phyloP scores from a whole-genome alignment of 2,329 filamentous ascomycete genomes.

The Incumbomyces lentus region DNA sequence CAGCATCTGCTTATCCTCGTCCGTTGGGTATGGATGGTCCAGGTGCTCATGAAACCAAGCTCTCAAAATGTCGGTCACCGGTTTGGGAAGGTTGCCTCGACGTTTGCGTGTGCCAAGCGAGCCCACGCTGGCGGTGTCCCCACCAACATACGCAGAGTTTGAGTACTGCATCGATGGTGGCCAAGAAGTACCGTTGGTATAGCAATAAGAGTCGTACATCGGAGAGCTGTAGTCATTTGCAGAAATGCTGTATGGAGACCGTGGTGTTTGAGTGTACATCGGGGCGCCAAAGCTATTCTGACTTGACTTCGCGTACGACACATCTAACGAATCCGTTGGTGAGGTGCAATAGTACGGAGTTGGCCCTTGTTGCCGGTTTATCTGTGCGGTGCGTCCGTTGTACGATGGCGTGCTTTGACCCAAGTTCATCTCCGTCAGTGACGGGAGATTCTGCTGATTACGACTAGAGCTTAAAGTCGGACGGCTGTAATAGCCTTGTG shows the following conservation, averaged over 20 bases:
- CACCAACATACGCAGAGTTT: constrained; percentile 10
- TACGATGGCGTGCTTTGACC: constrained; percentile 1
- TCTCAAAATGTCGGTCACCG: constrained; percentile 70
- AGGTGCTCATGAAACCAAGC: constrained; percentile 71
- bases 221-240: not conserved
- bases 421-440: constrained; percentile 4
- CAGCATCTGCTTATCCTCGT: constrained; percentile 76
- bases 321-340: constrained; percentile 14
- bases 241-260: not conserved
- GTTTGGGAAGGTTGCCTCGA: constrained; percentile 80
- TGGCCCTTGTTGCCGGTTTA: not conserved
- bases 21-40: constrained; percentile 73
- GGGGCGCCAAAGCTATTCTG: not conserved
- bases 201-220: constrained; percentile 1
- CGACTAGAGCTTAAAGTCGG: not conserved
- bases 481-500: constrained; percentile 5
- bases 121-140: constrained; percentile 29
- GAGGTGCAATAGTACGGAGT: not conserved
- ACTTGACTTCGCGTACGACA: not conserved
- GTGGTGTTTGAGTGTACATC: not conserved
- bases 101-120: constrained; percentile 40
- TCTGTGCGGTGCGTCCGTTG: not conserved
- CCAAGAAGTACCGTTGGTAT: constrained; percentile 4
- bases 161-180: constrained; percentile 1
- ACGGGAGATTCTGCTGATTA: constrained; percentile 3